These are phyloP conservation scores for Boletus barrowsii DNA, from an alignment of 768 basidiomycete genomes.

Conservation along the genomic window DNA sequence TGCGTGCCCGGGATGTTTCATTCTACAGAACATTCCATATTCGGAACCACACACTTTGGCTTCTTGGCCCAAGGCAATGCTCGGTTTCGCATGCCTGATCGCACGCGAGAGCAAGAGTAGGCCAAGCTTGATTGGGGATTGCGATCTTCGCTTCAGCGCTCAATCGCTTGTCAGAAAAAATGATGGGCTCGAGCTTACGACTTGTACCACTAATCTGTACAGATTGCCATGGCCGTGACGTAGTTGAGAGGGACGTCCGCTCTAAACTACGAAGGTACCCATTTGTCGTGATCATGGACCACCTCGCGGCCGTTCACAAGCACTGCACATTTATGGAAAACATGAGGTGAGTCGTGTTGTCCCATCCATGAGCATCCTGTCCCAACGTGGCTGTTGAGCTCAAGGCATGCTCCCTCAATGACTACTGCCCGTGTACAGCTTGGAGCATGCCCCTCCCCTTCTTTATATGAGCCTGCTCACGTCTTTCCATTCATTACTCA, in stretches of 20 bases:
- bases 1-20: constrained; percentile 6
- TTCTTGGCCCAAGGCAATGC: constrained; percentile 18
- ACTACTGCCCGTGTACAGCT: constrained; percentile 33
- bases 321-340: constrained; percentile 34
- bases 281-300: constrained; percentile 34
- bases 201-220: constrained; percentile 4
- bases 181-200: constrained; percentile 4
- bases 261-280: constrained; percentile 23
- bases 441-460: constrained; percentile 25
- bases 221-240: constrained; percentile 27
- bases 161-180: constrained; percentile 13
- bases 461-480: constrained; percentile 31
- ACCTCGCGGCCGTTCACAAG: constrained; percentile 32
- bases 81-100: constrained; percentile 7
- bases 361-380: constrained; percentile 31
- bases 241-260: constrained; percentile 21
- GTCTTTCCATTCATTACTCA: constrained; percentile 26
- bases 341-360: constrained; percentile 36
- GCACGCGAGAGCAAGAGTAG: neutral
- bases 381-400: constrained; percentile 36
- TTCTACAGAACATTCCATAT: constrained; percentile 29
- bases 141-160: constrained; percentile 1
- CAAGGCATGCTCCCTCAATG: constrained; percentile 32
- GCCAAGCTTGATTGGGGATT: constrained; percentile 9
- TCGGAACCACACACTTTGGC: constrained; percentile 12